Percentiles rank a stretch among this genome's conserved stretches.
These are phyloP conservation scores for Capsicum pubescens DNA, from an alignment of 257 asterid genomes.

Conservation along the genomic window DNA sequence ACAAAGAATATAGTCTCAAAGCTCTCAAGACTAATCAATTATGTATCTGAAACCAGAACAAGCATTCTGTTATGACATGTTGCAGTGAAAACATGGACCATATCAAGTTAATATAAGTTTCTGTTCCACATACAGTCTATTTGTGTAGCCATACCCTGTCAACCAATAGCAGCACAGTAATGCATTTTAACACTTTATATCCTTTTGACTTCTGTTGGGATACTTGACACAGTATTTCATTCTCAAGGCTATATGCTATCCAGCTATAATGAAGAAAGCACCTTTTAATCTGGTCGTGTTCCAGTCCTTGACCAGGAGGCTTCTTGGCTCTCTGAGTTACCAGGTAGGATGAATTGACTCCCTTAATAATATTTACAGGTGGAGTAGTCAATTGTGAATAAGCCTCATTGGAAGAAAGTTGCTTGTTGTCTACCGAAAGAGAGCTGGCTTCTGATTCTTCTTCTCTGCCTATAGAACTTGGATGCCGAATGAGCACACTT, in stretches of 20 bases:
- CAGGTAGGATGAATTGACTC: conserved; percentile 35
- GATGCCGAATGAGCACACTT: conserved; percentile 95
- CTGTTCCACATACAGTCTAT: conserved; percentile 8
- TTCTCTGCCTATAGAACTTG: conserved; percentile 72
- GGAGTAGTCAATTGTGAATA: conserved; percentile 53
- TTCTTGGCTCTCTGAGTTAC: conserved; percentile 54
- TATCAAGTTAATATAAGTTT: conserved; percentile 9
- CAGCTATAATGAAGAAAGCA: conserved; percentile 39
- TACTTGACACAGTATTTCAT: neutral
- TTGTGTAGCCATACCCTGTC: conserved; percentile 20
- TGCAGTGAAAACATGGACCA: neutral
- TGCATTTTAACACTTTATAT: neutral
- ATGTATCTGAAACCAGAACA: conserved; percentile 1
- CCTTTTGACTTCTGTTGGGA: conserved; percentile 9
- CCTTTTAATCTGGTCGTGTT: conserved; percentile 69
- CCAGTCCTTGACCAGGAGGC: conserved; percentile 50
- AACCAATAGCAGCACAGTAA: neutral
- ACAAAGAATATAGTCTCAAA: neutral
- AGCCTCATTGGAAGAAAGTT: conserved; percentile 46
- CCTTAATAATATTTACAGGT: conserved; percentile 50
- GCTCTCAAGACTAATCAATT: neutral
- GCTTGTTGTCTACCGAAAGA: conserved; percentile 82
- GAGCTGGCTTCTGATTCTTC: conserved; percentile 99
- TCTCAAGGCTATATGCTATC: neutral
- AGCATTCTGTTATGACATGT: conserved; percentile 4